Evolutionary conservation across 176 grass and related monocot species (phyloP), one percentile per base, ranked within the genome.

Genomic region (Carex littledalei): DNA sequence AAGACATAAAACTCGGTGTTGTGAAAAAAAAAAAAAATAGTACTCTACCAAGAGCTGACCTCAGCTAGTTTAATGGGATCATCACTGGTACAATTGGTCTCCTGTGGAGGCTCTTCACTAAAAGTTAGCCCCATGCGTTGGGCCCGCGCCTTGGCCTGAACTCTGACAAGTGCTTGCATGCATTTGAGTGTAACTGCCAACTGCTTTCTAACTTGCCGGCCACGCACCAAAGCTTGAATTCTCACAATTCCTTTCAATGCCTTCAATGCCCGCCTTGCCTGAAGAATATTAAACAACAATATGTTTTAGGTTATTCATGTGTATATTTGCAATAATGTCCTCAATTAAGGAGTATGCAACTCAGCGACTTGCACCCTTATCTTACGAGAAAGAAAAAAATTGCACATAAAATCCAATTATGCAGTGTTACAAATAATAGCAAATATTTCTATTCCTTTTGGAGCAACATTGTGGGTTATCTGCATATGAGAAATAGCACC

Each of bases 221-320:
- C 90, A 50, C 94, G 89, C 73, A 94, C 90, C n/a, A 97, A 77
- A 29, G 94, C 94, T 86, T 97, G 94, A 67, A 97, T 85, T 63
- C 90, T 89, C 16, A 97, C 94, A 49, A 97, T 97, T 58, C 92
- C 94, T 49, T 87, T 89, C 54, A 97, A 84, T 32, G 92, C 94
- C 86, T 87, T 86, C 67, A 94, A 61, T 63, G 91, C 94, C 79
- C 94, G 89, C 81, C 86, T 91, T 63, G 94, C 94, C 94, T 97
- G 68, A 85, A 26, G 12, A 57, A 34, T 78, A 56, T 78, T 78
- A 7, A 31, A 56, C 73, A 56, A 56, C 73, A 56, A 16, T 77
- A 55, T 8, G 32, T 77, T 16, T 7, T 26, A 29, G 4, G 13
- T 54, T 6, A 54, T 76, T 53, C 8, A 29, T 76, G 7, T 26